Conservation (phyloP, 2,329 filamentous ascomycete genomes). For the Diaporthe amygdali region DNA sequence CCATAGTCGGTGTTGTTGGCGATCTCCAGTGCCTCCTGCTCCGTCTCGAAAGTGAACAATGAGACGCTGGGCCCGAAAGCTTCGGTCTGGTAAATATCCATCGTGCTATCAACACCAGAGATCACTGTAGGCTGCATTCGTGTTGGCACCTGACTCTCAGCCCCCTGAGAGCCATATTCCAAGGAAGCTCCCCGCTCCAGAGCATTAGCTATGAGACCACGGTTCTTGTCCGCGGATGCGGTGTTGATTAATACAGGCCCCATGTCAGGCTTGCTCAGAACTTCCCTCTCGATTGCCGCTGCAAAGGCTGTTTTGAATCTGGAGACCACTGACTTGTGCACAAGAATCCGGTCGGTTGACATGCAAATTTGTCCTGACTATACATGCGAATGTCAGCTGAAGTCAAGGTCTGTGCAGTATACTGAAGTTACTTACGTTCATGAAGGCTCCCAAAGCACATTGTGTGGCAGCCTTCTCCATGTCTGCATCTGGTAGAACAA, state of each 20-base stretch:
- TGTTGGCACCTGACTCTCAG: no score
- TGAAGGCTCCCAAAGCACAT: conserved; percentile 23
- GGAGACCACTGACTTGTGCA: conserved; percentile 22
- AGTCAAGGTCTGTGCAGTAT: background rate
- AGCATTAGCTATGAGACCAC: no score
- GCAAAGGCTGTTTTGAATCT: conserved; percentile 5
- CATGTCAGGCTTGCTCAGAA: background rate
- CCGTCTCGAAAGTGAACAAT: conserved; percentile 56
- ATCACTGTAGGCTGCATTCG: conserved; percentile 60
- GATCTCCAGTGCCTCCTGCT: conserved; percentile 62
- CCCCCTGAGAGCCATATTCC: conserved; percentile 31
- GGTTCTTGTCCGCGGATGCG: no score
- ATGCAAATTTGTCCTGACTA: conserved; percentile 43
- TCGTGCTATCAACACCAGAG: conserved; percentile 58
- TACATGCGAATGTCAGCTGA: background rate
- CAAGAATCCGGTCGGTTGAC: conserved; percentile 39
- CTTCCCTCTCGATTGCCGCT: no score
- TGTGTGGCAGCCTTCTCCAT: conserved; percentile 43
- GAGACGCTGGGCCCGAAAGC: conserved; percentile 67
- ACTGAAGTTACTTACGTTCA: background rate
- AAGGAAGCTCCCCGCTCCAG: no score
- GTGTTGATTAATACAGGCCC: background rate
- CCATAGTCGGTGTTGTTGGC: conserved; percentile 71
- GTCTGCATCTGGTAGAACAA: conserved; percentile 51
- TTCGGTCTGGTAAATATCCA: conserved; percentile 65